Evolutionary conservation across 2,329 filamentous ascomycete species (phyloP).

Genomic region (Colletotrichum brevisporum): DNA sequence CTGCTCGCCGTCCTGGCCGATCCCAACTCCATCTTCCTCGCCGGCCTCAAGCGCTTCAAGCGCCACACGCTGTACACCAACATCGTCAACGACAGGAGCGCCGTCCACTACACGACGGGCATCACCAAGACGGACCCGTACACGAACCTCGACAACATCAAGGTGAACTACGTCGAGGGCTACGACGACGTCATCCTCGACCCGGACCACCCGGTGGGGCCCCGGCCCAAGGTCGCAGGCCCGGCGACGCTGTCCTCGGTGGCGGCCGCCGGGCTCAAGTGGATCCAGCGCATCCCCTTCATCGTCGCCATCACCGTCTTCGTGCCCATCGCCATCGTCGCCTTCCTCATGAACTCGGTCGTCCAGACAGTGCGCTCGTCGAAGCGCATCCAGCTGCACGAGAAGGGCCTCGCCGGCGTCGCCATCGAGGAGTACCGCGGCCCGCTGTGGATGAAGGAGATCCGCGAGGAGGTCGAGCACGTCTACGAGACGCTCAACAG

Average conservation of each 20-base stretch:
- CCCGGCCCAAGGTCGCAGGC: constrained; percentile 53
- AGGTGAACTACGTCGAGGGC: constrained; percentile 80
- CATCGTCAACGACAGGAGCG: constrained; percentile 86
- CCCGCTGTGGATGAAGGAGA: constrained; percentile 81
- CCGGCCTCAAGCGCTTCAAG: constrained; percentile 81
- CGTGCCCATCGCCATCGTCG: constrained; percentile 78
- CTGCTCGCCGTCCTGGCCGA: constrained; percentile 87
- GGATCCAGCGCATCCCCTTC: constrained; percentile 71
- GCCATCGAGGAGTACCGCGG: constrained; percentile 77
- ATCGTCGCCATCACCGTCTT: constrained; percentile 76
- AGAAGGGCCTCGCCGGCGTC: constrained; percentile 77
- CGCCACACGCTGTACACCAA: constrained; percentile 87
- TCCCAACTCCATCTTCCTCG: constrained; percentile 87
- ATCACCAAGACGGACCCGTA: constrained; percentile 86
- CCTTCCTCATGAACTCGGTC: constrained; percentile 82
- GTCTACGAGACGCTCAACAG: constrained; percentile 81
- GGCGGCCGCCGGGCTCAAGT: constrained; percentile 49
- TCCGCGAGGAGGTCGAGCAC: constrained; percentile 82
- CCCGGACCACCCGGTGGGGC: constrained; percentile 70
- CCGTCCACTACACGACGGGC: constrained; percentile 85
- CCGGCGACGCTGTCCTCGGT: constrained; percentile 51
- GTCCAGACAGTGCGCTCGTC: constrained; percentile 83
- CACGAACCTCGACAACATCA: constrained; percentile 74
- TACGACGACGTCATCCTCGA: constrained; percentile 85
- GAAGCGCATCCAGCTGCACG: constrained; percentile 82